Evolutionary conservation across 2,329 filamentous ascomycete species (phyloP).

Genomic region (Beauveria caledonica): DNA sequence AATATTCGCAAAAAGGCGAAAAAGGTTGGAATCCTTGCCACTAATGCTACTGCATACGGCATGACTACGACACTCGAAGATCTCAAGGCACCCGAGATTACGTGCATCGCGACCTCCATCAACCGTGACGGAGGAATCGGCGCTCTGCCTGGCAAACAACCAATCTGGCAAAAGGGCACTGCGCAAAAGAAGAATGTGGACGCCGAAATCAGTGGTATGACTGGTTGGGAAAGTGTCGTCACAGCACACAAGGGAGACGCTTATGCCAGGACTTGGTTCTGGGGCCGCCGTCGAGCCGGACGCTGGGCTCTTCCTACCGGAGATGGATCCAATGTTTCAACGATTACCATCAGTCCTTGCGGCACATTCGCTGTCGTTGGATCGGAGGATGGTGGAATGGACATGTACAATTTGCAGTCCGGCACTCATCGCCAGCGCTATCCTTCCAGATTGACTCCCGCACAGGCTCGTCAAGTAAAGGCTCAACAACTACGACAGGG

Average conservation of each 20-base stretch:
- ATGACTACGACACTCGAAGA: slow-evolving; percentile 59
- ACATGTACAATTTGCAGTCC: slow-evolving; percentile 96
- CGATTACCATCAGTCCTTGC: slow-evolving; percentile 81
- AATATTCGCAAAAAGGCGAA: slow-evolving; percentile 81
- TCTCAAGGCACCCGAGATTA: slow-evolving; percentile 86
- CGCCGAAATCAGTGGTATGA: slow-evolving; percentile 65
- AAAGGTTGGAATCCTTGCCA: slow-evolving; percentile 67
- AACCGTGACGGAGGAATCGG: slow-evolving; percentile 95
- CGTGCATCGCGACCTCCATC: slow-evolving; percentile 79
- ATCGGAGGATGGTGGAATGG: slow-evolving; percentile 72
- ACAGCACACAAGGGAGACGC: slow-evolving; percentile 84
- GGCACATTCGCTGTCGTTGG: slow-evolving; percentile 91
- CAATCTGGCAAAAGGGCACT: slow-evolving; percentile 75
- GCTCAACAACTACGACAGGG: slow-evolving; percentile 52
- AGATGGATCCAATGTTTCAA: slow-evolving; percentile 74
- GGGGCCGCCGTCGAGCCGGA: slow-evolving; percentile 87
- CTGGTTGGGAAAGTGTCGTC: slow-evolving; percentile 94
- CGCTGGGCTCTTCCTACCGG: slow-evolving; percentile 86
- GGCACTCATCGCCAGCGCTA: slow-evolving; percentile 82
- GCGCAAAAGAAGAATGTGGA: slow-evolving; percentile 54
- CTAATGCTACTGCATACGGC: slow-evolving; percentile 47
- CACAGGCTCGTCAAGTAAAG: slow-evolving; percentile 69
- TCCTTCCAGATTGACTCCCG: slow-evolving; percentile 67
- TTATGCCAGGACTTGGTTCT: slow-evolving; percentile 92
- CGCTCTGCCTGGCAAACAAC: slow-evolving; percentile 65